Conservation (phyloP, 805 yeast species). For the Cyberlindnera euphorbiae region DNA sequence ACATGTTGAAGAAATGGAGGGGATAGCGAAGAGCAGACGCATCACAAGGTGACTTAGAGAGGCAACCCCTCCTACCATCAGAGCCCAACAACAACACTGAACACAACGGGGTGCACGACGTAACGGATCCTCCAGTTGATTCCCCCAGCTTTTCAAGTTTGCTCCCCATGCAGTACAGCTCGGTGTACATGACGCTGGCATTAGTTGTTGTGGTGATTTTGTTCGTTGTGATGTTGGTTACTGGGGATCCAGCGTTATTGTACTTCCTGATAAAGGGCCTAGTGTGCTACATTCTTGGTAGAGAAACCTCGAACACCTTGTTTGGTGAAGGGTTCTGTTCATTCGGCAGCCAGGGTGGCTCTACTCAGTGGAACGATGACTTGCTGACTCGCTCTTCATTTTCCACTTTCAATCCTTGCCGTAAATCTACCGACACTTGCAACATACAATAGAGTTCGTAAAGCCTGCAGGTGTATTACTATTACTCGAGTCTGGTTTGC, state of each 20-base stretch:
- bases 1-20: slow-evolving; percentile 2
- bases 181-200: slow-evolving; percentile 3
- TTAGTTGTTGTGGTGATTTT: slow-evolving; percentile 5
- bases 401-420: too few relatives aligned
- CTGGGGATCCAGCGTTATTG: slow-evolving; percentile 20
- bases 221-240: slow-evolving; percentile 7
- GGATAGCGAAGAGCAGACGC: too few relatives aligned
- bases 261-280: slow-evolving; percentile 15
- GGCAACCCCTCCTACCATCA: slow-evolving; percentile 9
- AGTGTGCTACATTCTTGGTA: slow-evolving; percentile 20
- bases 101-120: too few relatives aligned
- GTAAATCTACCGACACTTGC: too few relatives aligned
- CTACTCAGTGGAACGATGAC: too few relatives aligned
- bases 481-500: too few relatives aligned
- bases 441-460: too few relatives aligned
- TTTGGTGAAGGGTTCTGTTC: slow-evolving; percentile 22
- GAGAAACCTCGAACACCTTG: neutral
- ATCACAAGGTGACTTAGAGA: slow-evolving; percentile 8
- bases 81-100: too few relatives aligned
- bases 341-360: too few relatives aligned
- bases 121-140: too few relatives aligned
- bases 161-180: neutral
- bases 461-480: too few relatives aligned
- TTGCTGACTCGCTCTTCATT: too few relatives aligned
- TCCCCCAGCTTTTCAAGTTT: neutral